A percentile compares a stretch with the other conserved stretches of the same genome.
These are phyloP conservation scores for Neurospora sp. DNA, from an alignment of 2,329 filamentous ascomycete genomes.

Conservation along the genomic window DNA sequence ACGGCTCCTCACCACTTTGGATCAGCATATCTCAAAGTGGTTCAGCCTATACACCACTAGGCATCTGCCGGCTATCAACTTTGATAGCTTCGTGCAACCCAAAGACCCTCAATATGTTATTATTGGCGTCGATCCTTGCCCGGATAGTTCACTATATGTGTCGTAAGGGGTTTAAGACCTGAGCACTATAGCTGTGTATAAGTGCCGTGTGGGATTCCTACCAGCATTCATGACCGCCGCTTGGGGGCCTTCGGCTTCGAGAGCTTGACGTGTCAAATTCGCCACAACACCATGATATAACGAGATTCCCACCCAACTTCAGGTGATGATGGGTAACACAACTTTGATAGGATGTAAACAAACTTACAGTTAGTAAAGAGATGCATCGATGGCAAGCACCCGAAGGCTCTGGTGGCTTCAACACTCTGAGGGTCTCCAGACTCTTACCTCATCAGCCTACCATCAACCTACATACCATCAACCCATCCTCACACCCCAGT, in stretches of 20 bases:
- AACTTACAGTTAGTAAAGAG: background rate
- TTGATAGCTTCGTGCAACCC: background rate
- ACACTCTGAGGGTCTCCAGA: background rate
- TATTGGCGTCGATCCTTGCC: background rate
- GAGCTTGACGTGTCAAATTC: background rate
- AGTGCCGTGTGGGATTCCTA: background rate
- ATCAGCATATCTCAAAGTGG: background rate
- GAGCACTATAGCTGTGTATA: background rate
- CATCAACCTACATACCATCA: background rate
- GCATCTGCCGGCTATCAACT: background rate
- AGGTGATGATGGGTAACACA: background rate
- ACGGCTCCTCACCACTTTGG: background rate
- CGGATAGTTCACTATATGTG: background rate
- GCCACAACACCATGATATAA: background rate
- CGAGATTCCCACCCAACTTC: background rate
- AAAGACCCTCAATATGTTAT: background rate
- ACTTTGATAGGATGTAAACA: background rate
- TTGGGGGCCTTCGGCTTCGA: background rate
- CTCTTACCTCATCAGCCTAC: background rate
- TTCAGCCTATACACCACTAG: background rate
- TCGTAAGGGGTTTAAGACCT: background rate
- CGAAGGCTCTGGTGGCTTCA: background rate
- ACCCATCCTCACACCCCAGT: background rate
- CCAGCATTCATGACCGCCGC: too few species aligned
- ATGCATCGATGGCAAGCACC: too few species aligned